Conservation (phyloP, 768 basidiomycete species). For the Pleurotus cornucopiae region DNA sequence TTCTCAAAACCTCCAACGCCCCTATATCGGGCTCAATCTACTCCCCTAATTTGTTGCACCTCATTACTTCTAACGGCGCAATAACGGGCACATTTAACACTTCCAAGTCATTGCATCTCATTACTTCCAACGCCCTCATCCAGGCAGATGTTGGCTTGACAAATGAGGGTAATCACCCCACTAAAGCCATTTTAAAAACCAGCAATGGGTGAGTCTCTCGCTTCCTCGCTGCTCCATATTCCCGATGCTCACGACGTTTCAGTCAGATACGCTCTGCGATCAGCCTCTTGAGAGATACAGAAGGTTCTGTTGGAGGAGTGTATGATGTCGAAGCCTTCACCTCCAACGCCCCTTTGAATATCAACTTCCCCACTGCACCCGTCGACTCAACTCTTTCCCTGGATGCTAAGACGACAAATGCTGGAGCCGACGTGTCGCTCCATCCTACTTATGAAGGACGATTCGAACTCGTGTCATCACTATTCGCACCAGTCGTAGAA, state of each 20-base stretch:
- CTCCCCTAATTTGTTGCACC: slow-evolving; percentile 21
- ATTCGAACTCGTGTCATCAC: slow-evolving; percentile 15
- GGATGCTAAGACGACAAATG: slow-evolving; percentile 27
- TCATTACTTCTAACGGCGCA: slow-evolving; percentile 37
- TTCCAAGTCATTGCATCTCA: slow-evolving; percentile 23
- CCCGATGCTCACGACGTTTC: background rate
- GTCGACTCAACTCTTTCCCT: slow-evolving; percentile 27
- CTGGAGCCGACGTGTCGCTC: slow-evolving; percentile 26
- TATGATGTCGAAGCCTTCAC: slow-evolving; percentile 28
- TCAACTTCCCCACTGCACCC: slow-evolving; percentile 28
- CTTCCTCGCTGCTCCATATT: background rate
- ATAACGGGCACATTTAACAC: slow-evolving; percentile 39
- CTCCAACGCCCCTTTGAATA: slow-evolving; percentile 25
- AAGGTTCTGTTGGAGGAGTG: slow-evolving; percentile 17
- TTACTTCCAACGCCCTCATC: slow-evolving; percentile 39
- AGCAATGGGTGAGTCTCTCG: slow-evolving; percentile 34
- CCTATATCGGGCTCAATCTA: slow-evolving; percentile 43
- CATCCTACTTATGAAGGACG: slow-evolving; percentile 34
- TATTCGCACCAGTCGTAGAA: background rate
- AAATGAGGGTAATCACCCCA: slow-evolving; percentile 21
- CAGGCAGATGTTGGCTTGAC: slow-evolving; percentile 32
- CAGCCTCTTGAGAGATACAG: slow-evolving; percentile 12
- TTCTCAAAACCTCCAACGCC: slow-evolving; percentile 35
- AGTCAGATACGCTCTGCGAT: slow-evolving; percentile 10
- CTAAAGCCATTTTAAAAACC: slow-evolving; percentile 24